Evolutionary conservation across 805 yeast genomes (phyloP).

Genomic region (Brettanomyces sp.): DNA sequence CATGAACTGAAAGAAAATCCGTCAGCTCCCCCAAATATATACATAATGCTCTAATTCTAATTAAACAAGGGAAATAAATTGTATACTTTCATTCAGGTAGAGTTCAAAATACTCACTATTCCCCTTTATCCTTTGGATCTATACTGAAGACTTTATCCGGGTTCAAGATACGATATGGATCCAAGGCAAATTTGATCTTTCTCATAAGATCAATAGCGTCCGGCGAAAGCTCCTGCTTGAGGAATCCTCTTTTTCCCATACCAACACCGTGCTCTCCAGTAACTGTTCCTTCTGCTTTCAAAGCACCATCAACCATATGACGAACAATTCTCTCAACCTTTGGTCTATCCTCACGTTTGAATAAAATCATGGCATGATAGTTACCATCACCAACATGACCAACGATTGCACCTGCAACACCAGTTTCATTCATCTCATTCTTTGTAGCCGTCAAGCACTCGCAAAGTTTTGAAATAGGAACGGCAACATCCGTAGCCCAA

Average conservation of each 20-base stretch:
- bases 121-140: constrained; percentile 37
- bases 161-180: constrained; percentile 65
- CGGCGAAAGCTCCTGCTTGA: constrained; percentile 58
- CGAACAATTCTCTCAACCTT: constrained; percentile 52
- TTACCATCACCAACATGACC: constrained; percentile 94
- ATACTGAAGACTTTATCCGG: constrained; percentile 72
- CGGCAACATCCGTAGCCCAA: constrained; percentile 91
- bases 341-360: constrained; percentile 45
- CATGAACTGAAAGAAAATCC: no score
- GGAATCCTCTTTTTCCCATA: constrained; percentile 59
- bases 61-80: no score
- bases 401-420: constrained; percentile 55
- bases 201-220: constrained; percentile 71
- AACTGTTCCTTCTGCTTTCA: constrained; percentile 68
- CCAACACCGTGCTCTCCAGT: constrained; percentile 92
- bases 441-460: constrained; percentile 54
- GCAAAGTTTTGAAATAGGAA: constrained; percentile 66
- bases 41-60: no score
- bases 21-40: no score
- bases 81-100: no score
- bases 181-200: constrained; percentile 60
- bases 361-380: constrained; percentile 61
- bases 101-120: neutral
- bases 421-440: constrained; percentile 49
- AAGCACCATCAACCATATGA: constrained; percentile 61